Evolutionary conservation across 129 eudicot species (phyloP), one percentile per base, ranked within the genome.

Genomic region (Saposhnikovia divaricata): DNA sequence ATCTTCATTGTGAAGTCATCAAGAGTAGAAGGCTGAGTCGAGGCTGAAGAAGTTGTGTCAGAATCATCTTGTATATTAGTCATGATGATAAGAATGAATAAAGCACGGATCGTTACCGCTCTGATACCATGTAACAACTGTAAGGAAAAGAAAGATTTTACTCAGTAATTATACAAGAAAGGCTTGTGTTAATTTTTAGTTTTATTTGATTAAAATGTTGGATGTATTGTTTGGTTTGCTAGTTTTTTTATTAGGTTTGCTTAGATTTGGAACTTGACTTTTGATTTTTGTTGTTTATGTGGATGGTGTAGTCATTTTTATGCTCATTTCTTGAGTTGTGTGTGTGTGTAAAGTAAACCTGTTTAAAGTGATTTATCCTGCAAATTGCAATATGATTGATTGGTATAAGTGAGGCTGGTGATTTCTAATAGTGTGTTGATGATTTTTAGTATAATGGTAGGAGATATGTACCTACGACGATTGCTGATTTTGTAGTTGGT

Each of bases 131-230:
- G n/a, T n/a, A n/a, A n/a, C n/a, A n/a, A n/a, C n/a, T n/a, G n/a
- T n/a, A n/a, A n/a, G n/a, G n/a, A n/a, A n/a, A n/a, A n/a, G n/a
- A n/a, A n/a, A n/a, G n/a, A n/a, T n/a, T n/a, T n/a, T n/a, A n/a
- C n/a, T n/a, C n/a, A n/a, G n/a, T n/a, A n/a, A n/a, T n/a, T n/a
- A n/a, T n/a, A n/a, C n/a, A n/a, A n/a, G n/a, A n/a, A n/a, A n/a
- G 65, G 19, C 61, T 80, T 85, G 76, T 55, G 27, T 23, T 63
- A n/a, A 2, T 78, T n/a, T 74, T 34, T 71, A 53, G 78, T 77
- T 61, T 2, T 10, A 57, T 27, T 25, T 44, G 55, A 23, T 71
- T 12, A 3, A 37, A 44, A 23, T 68, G 25, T 31, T 79, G 10
- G 25, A 31, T 46, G 9, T 37, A 9, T 79, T 42, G 81, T 23